Base-by-base conservation (phyloP, 805 yeast genomes). In the Saccharomycopsis selenospora region DNA sequence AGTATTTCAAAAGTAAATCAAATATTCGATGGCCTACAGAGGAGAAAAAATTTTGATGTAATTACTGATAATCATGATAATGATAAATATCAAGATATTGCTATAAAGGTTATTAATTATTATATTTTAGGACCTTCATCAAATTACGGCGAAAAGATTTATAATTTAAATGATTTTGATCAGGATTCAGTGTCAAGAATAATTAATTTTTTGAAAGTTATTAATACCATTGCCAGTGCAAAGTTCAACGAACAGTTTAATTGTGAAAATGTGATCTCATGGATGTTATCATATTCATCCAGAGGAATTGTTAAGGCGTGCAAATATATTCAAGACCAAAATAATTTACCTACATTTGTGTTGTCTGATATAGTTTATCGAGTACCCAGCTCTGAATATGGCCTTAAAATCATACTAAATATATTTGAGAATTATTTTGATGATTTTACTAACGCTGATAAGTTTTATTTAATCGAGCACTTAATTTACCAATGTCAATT, bases 291-390 rank as follows among this genome's bases (percentile, higher is more conserved):
- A 14, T 33, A 33, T 14, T 33, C 38, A 14, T 33, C 38, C 17
- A 17, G 38, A 14, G 17, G 10, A 1, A 57, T 45, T 3, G 46
- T 38, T 8, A 48, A 48, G 13, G 56, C 46, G 8, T 13, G 36
- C 14, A 14, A 13, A 43, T 18, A 20, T 24, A 20, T 43, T 20
- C 13, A 28, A 3, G 33, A 28, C 20, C 46, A 43, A 18, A 26
- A 41, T 13, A 13, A 29, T 17, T 13, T 43, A 4, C 47, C 47
- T 8, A 17, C 14, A 18, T 44, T 44, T 22, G 43, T 44, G 20
- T 45, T 44, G 3, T 22, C 30, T 3, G 27, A 24, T n/a, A 44
- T 44, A 17, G 42, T 36, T 8, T 36, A 44, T 26, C 25, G 47
- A 29, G 30, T 45, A 4, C 47, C 47, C n/a, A 24, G 27, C 28